Conservation (phyloP, 441 rosid genomes). For the Theobroma grandiflorum region DNA sequence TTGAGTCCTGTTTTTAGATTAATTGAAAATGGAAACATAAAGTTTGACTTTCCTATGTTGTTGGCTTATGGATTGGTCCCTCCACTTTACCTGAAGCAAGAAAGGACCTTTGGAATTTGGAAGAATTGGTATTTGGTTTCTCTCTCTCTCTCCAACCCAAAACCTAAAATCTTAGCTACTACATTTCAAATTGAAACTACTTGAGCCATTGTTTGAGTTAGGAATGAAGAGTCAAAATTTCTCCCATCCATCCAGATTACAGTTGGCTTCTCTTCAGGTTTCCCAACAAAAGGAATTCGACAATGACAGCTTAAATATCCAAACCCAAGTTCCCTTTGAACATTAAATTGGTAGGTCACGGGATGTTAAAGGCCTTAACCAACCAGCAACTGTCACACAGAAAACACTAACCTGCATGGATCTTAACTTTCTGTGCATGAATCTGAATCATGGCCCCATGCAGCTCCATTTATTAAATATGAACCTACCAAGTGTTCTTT, state of each 20-base stretch:
- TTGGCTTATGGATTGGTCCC: not conserved
- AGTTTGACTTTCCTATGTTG: not conserved
- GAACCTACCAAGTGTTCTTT: not conserved
- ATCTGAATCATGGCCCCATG: constrained; percentile 10
- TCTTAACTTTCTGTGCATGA: constrained; percentile 15
- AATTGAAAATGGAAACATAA: no score
- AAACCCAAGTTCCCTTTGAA: constrained; percentile 16
- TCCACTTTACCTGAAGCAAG: not conserved
- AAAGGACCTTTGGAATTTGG: not conserved
- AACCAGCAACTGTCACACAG: constrained; percentile 17
- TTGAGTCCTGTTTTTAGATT: not conserved
- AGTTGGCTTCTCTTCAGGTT: not conserved
- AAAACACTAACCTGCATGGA: not conserved
- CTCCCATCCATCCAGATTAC: not conserved
- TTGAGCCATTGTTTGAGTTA: not conserved
- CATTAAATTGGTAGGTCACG: constrained; percentile 29
- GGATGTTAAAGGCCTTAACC: constrained; percentile 35
- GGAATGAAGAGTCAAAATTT: not conserved
- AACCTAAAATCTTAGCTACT: not conserved
- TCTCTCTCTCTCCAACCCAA: not conserved
- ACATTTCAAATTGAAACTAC: not conserved
- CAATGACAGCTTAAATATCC: constrained; percentile 11
- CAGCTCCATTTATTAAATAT: not conserved
- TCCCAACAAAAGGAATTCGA: not conserved
- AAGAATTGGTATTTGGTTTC: not conserved